Conservation (phyloP, 1,284 basidiomycete genomes). For the Marasmius sp. region DNA sequence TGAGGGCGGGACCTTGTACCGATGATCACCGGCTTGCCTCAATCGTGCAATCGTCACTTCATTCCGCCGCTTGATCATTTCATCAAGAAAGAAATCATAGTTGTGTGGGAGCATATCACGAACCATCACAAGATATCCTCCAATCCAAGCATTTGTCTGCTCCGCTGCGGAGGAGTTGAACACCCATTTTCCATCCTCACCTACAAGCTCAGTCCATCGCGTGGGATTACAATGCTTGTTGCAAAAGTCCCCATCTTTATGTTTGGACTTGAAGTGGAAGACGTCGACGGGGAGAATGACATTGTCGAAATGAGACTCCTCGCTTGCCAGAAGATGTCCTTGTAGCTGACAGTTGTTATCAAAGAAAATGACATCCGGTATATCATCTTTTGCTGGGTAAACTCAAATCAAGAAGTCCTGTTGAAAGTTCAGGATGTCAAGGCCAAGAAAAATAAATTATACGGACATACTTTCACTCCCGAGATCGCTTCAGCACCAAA, state of each 20-base stretch:
- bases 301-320: slow-evolving; percentile 22
- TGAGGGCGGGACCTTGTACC: no score
- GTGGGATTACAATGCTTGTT: slow-evolving; percentile 36
- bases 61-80: slow-evolving; percentile 34
- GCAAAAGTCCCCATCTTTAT: slow-evolving; percentile 33
- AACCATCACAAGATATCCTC: slow-evolving; percentile 28
- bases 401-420: neutral
- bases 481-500: slow-evolving; percentile 18
- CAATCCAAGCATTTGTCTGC: slow-evolving; percentile 34
- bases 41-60: neutral
- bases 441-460: neutral
- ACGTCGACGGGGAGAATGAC: slow-evolving; percentile 36
- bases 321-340: slow-evolving; percentile 17
- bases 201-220: slow-evolving; percentile 27
- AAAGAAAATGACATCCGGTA: slow-evolving; percentile 31
- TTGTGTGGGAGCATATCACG: slow-evolving; percentile 26
- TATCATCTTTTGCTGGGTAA: neutral
- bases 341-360: slow-evolving; percentile 36
- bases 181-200: slow-evolving; percentile 26
- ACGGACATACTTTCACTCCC: neutral
- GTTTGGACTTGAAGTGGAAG: slow-evolving; percentile 43
- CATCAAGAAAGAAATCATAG: slow-evolving; percentile 36
- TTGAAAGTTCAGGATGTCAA: neutral
- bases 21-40: no score
- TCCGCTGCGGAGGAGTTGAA: slow-evolving; percentile 31